A percentile compares a stretch with the other conserved stretches of the same genome.
These are phyloP conservation scores for Thuja plicata DNA, from an alignment of 83 land plant genomes.

Conservation along the genomic window DNA sequence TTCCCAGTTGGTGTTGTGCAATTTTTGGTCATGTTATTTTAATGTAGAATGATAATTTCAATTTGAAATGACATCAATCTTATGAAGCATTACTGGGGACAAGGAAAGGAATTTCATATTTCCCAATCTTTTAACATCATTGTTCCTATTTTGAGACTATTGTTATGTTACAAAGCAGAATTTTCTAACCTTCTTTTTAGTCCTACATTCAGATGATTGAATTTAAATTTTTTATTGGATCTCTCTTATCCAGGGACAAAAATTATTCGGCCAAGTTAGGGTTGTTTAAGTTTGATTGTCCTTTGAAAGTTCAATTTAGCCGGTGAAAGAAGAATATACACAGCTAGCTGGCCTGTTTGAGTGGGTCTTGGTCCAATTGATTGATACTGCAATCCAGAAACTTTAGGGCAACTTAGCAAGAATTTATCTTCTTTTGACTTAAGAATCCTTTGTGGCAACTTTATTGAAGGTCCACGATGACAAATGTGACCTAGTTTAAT, in stretches of 20 bases:
- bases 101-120: neutral
- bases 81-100: neutral
- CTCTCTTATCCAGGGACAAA: neutral
- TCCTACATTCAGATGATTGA: neutral
- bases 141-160: neutral
- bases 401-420: neutral
- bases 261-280: neutral
- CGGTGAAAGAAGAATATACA: neutral
- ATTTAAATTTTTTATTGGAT: neutral
- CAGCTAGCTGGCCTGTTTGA: neutral
- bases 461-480: neutral
- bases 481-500: neutral
- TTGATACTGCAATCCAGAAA: neutral
- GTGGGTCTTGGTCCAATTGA: neutral
- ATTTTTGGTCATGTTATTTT: too few relatives aligned
- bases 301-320: neutral
- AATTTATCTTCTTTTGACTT: neutral
- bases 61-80: too few relatives aligned
- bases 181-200: neutral
- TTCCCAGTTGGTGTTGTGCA: neutral
- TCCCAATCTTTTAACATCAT: neutral
- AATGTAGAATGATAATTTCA: too few relatives aligned
- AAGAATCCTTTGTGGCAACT: neutral
- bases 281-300: neutral
- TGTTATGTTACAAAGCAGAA: neutral